Evolutionary conservation across 1,284 basidiomycete species (phyloP).

Genomic region (Cryptococcus amylolentus): DNA sequence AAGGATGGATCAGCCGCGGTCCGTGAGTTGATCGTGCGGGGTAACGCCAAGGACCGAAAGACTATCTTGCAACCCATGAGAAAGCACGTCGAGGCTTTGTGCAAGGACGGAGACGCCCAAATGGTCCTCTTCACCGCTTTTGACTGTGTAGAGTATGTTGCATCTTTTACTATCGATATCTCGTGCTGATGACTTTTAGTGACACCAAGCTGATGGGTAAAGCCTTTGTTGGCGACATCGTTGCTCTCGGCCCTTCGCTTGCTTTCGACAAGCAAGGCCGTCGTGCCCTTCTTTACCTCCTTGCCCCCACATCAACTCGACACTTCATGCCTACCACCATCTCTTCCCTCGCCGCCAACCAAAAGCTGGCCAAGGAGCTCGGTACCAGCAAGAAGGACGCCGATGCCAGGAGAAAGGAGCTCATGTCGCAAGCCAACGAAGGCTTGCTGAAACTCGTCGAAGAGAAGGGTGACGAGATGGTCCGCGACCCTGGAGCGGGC

Average conservation of each 20-base stretch:
- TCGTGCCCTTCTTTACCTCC: conserved; percentile 71
- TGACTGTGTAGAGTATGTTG: conserved; percentile 74
- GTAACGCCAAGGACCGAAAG: conserved; percentile 68
- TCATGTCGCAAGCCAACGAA: conserved; percentile 65
- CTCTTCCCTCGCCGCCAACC: conserved; percentile 62
- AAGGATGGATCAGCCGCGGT: conserved; percentile 78
- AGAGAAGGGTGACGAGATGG: conserved; percentile 58
- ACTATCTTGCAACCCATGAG: conserved; percentile 78
- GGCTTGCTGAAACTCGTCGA: conserved; percentile 65
- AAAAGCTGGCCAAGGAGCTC: conserved; percentile 51
- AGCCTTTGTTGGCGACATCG: conserved; percentile 60
- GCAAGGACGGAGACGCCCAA: conserved; percentile 79
- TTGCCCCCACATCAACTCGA: conserved; percentile 69
- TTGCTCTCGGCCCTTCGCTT: conserved; percentile 56
- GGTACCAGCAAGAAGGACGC: conserved; percentile 76
- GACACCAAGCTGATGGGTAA: conserved; percentile 83
- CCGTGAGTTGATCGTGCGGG: conserved; percentile 73
- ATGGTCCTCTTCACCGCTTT: conserved; percentile 80
- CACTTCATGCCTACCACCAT: conserved; percentile 80
- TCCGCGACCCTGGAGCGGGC: conserved; percentile 71
- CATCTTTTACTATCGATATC: background rate
- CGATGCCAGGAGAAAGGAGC: conserved; percentile 61
- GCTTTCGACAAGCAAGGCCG: conserved; percentile 56
- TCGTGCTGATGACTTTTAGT: conserved; percentile 48
- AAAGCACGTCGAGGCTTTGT: conserved; percentile 79